Evolutionary conservation across 2,329 filamentous ascomycete genomes (phyloP), one percentile per base, ranked within the genome.

Genomic region (Simplicillium sp.): DNA sequence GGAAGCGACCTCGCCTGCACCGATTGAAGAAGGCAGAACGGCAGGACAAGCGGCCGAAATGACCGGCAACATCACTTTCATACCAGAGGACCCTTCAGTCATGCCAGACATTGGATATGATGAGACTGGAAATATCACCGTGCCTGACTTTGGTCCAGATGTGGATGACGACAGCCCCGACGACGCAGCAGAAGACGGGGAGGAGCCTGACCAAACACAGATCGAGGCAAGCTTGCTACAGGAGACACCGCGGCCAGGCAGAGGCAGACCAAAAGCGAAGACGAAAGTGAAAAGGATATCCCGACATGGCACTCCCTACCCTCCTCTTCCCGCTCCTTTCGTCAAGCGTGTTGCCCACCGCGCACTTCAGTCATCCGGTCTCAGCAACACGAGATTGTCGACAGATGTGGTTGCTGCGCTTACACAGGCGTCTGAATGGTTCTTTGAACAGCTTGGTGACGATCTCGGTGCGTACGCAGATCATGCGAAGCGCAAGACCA

Each of bases 361-460:
- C 2, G 86, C 87, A 53, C 74, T 83, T 15, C 78, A 80, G 50
- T 77, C 76, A 4, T 76, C 80, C 35, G 79, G 80, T 15, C 67
- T 73, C 9, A 73, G 73, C 50, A 86, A 82, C 50, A 67, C 76
- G 5, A 85, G 82, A 48, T 75, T 94, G 36, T 79, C 73, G 43
- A 78, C 83, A 36, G 85, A 92, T 39, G 81, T 84, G 2, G 65
- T 94, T 31, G 73, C 75, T 25, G 82, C 82, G 4, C 77, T 95
- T 40, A 80, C 82, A 53, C 82, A 87, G 56, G 86, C 87, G 1
- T 85, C 85, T 3, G 86, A 94, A 46, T 92, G 87, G 83, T 95
- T 88, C 60, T 94, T 95, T 57, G 87, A 94, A 62, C 88, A 95
- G 59, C 67, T 85, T 3, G 80, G 84, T 37, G 84, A 88, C 45